Percentiles rank a stretch among this genome's conserved stretches.
Conservation (phyloP, 306 rosid genomes). For the Boehmeria nivea region DNA sequence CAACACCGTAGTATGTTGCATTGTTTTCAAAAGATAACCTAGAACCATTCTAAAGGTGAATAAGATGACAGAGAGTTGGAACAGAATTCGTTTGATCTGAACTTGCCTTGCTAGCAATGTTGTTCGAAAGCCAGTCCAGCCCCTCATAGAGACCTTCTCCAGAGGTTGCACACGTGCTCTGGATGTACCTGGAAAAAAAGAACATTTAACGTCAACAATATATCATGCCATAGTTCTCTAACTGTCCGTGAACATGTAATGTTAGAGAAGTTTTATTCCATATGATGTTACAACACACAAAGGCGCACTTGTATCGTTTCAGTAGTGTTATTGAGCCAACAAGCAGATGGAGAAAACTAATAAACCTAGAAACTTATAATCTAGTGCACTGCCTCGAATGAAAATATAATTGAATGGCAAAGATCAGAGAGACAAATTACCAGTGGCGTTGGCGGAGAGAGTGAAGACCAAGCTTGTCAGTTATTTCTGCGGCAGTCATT, state of each 20-base stretch:
- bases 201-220: slow-evolving; percentile 22
- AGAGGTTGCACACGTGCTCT: slow-evolving; percentile 99
- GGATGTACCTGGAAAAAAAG: slow-evolving; percentile 77
- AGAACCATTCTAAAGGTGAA: background rate
- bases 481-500: slow-evolving; percentile 98
- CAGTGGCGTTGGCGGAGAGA: slow-evolving; percentile 99
- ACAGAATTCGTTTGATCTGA: background rate
- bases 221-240: too few species aligned
- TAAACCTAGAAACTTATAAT: background rate
- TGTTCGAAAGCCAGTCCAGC: slow-evolving; percentile 89
- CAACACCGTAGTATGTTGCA: background rate
- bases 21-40: background rate
- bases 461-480: slow-evolving; percentile 95
- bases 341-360: slow-evolving; percentile 1
- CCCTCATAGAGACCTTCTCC: slow-evolving; percentile 99
- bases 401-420: background rate
- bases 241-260: too few species aligned
- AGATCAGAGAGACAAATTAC: slow-evolving; percentile 33
- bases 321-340: background rate
- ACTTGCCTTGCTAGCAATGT: slow-evolving; percentile 88
- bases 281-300: too few species aligned
- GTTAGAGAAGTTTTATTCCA: too few species aligned
- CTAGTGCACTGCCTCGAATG: background rate
- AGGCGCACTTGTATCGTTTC: too few species aligned
- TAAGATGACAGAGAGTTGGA: background rate